Conservation (phyloP, 352 stramenopile genomes). For the Phytophthora parvispora region DNA sequence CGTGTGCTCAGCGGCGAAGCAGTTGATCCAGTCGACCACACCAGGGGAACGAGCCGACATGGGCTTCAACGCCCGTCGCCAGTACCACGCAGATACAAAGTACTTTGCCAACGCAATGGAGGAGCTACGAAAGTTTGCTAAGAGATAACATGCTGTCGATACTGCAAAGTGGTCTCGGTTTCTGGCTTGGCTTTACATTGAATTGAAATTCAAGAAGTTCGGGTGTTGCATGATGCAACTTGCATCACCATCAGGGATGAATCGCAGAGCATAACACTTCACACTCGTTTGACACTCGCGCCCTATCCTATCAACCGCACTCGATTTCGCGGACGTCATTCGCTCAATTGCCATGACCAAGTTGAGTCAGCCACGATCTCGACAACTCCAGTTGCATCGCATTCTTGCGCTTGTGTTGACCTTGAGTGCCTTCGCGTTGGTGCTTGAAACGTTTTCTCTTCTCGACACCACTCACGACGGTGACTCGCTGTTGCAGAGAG, state of each 20-base stretch:
- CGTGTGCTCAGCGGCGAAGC: constrained; percentile 33
- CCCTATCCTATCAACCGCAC: too few relatives aligned
- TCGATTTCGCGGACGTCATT: too few relatives aligned
- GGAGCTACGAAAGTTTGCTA: constrained; percentile 35
- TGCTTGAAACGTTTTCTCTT: constrained; percentile 23
- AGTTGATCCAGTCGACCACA: constrained; percentile 35
- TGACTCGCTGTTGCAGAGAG: too few relatives aligned
- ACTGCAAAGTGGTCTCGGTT: not conserved
- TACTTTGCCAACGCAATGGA: constrained; percentile 58
- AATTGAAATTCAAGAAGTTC: too few relatives aligned
- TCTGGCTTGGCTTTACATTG: too few relatives aligned
- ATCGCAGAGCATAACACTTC: too few relatives aligned
- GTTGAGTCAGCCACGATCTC: not conserved
- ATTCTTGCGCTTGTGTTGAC: constrained; percentile 22
- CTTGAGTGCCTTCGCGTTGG: constrained; percentile 19
- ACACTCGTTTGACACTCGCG: too few relatives aligned
- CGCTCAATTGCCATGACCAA: constrained; percentile 9
- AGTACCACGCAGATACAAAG: constrained; percentile 62
- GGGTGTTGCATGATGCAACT: too few relatives aligned
- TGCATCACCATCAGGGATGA: too few relatives aligned
- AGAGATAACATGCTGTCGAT: constrained; percentile 7
- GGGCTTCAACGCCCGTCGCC: constrained; percentile 40
- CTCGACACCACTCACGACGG: too few relatives aligned
- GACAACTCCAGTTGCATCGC: constrained; percentile 9
- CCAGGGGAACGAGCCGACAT: constrained; percentile 36